Percentiles rank a stretch among this genome's conserved stretches.
Evolutionary conservation across 345 rosid species (phyloP).

Genomic region (Brassica rapa): DNA sequence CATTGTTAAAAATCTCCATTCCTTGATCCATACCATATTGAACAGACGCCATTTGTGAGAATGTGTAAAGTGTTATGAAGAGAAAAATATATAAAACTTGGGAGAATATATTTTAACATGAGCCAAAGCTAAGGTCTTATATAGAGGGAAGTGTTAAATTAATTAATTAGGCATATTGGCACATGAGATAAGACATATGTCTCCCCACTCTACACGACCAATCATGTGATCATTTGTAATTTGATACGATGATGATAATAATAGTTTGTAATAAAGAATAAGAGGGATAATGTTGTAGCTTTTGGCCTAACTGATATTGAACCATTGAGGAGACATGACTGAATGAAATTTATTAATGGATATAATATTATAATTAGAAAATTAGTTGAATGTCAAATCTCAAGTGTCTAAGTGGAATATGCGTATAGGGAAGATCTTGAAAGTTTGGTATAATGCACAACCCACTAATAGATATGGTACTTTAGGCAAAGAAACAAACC

Average conservation of each 20-base stretch:
- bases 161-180: conserved; percentile 27
- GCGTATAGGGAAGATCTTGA: conserved; percentile 32
- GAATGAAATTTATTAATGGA: conserved; percentile 12
- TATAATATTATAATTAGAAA: not conserved
- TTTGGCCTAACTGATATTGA: conserved; percentile 38
- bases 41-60: conserved; percentile 38
- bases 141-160: conserved; percentile 19
- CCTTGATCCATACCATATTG: conserved; percentile 28
- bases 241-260: conserved; percentile 21
- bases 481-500: conserved; percentile 32
- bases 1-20: conserved; percentile 34
- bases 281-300: conserved; percentile 27
- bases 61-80: not conserved
- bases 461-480: conserved; percentile 26
- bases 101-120: conserved; percentile 17
- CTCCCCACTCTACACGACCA: conserved; percentile 29
- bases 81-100: conserved; percentile 3
- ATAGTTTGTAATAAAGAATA: conserved; percentile 11
- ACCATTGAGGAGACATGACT: conserved; percentile 37
- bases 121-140: conserved; percentile 24
- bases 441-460: conserved; percentile 32
- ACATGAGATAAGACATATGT: conserved; percentile 18
- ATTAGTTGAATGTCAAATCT: conserved; percentile 38
- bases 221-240: conserved; percentile 43
- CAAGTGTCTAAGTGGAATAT: conserved; percentile 31